Evolutionary conservation across 768 basidiomycete species (phyloP).

Genomic region (Favolaschia claudopus): DNA sequence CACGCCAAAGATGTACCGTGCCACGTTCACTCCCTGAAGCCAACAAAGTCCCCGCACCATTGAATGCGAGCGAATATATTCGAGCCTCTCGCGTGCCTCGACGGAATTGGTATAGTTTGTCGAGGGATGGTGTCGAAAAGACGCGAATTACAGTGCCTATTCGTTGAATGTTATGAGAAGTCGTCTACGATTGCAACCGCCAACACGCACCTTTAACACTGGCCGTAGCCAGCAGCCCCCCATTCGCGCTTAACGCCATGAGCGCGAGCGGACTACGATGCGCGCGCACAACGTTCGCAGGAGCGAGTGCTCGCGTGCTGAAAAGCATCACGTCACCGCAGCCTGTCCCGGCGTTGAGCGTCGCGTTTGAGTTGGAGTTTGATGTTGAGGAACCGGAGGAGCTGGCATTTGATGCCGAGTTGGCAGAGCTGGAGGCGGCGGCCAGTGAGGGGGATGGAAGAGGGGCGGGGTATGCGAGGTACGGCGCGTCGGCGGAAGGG

Average conservation of each 20-base stretch:
- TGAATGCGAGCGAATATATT: conserved; percentile 87
- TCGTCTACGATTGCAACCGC: too few relatives aligned
- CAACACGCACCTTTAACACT: conserved; percentile 26
- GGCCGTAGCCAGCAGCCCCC: conserved; percentile 91
- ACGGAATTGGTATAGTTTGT: conserved; percentile 95
- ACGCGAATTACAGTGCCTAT: conserved; percentile 98
- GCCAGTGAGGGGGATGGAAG: conserved; percentile 82
- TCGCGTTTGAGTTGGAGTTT: conserved; percentile 49
- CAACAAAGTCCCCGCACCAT: conserved; percentile 80
- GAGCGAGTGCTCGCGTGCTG: conserved; percentile 89
- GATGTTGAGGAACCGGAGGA: conserved; percentile 44
- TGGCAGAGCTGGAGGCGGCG: conserved; percentile 46
- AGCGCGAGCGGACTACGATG: conserved; percentile 94
- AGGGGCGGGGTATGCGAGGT: conserved; percentile 95
- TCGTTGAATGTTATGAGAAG: too few relatives aligned
- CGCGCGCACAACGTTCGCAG: conserved; percentile 95
- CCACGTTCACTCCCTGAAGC: conserved; percentile 93
- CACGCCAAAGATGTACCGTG: conserved; percentile 86
- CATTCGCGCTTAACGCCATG: conserved; percentile 84
- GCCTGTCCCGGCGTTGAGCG: too few relatives aligned
- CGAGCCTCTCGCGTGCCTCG: conserved; percentile 86
- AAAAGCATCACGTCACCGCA: conserved; percentile 91
- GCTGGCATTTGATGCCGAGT: conserved; percentile 45
- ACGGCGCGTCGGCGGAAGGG: conserved; percentile 91
- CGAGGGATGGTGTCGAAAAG: conserved; percentile 88